phyloP scores from a whole-genome alignment of 2,329 filamentous ascomycete genomes.

The Juglanconis juglandina region DNA sequence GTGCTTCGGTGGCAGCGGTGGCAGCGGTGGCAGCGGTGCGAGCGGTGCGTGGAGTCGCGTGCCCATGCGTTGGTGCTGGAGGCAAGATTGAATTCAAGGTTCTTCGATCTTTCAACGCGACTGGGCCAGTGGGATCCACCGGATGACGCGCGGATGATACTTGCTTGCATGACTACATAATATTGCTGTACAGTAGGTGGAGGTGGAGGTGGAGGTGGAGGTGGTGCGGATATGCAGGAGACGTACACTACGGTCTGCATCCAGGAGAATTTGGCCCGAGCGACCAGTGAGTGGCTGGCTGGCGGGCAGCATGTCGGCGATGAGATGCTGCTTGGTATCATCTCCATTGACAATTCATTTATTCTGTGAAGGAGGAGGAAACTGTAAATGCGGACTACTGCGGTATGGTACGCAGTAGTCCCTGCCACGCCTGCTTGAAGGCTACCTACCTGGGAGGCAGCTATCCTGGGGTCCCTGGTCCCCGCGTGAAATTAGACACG shows the following conservation, averaged over 20 bases:
- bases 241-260: background rate
- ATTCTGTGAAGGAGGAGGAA: too few species aligned
- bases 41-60: background rate
- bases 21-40: too few species aligned
- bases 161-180: background rate
- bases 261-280: background rate
- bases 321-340: too few species aligned
- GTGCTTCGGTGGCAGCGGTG: background rate
- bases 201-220: background rate
- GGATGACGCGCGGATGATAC: constrained; percentile 15
- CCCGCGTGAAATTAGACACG: constrained; percentile 3
- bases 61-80: background rate
- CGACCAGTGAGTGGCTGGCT: background rate
- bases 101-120: background rate
- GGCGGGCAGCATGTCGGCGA: too few species aligned
- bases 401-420: too few species aligned
- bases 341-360: too few species aligned
- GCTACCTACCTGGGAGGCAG: background rate
- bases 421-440: too few species aligned
- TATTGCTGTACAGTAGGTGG: background rate
- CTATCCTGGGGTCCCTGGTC: background rate
- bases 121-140: constrained; percentile 8
- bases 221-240: background rate
- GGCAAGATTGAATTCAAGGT: constrained; percentile 5
- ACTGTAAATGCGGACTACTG: too few species aligned